Evolutionary conservation across 139 green algal genomes (phyloP).

Genomic region (Dunaliella sp.): DNA sequence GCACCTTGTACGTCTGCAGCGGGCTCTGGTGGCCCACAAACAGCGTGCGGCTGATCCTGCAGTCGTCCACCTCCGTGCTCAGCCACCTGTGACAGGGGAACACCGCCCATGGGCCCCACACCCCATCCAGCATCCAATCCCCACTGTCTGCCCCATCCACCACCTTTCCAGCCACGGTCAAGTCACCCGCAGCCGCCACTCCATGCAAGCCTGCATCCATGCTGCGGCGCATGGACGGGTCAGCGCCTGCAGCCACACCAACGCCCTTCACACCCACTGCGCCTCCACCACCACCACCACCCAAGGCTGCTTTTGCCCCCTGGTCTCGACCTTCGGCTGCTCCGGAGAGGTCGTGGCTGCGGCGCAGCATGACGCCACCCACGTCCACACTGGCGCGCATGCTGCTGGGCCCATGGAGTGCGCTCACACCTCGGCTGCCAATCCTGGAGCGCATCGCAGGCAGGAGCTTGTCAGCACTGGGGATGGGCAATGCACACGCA

Average conservation of each 20-base stretch:
- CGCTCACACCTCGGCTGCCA: background rate
- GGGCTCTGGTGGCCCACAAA: conserved; percentile 30
- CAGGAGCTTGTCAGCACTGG: too few relatives aligned
- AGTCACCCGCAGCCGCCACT: background rate
- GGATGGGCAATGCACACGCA: too few relatives aligned
- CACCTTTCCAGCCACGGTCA: too few relatives aligned
- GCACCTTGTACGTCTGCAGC: conserved; percentile 39
- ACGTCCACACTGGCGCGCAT: background rate
- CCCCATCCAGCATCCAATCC: background rate
- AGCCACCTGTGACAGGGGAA: conserved; percentile 69
- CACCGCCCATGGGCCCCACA: conserved; percentile 33
- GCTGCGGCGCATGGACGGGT: background rate
- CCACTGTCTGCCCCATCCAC: background rate
- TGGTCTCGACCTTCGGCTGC: too few relatives aligned
- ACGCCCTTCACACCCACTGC: too few relatives aligned
- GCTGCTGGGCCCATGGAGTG: background rate
- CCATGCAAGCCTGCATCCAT: background rate
- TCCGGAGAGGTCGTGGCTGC: background rate
- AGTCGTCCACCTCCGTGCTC: conserved; percentile 56
- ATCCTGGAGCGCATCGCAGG: too few relatives aligned
- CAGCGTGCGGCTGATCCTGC: conserved; percentile 47
- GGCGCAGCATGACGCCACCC: background rate
- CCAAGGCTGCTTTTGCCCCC: too few relatives aligned
- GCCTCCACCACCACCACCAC: background rate
- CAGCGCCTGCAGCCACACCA: too few relatives aligned